Conservation (phyloP, 2,329 filamentous ascomycete species). For the Camillea tinctor region DNA sequence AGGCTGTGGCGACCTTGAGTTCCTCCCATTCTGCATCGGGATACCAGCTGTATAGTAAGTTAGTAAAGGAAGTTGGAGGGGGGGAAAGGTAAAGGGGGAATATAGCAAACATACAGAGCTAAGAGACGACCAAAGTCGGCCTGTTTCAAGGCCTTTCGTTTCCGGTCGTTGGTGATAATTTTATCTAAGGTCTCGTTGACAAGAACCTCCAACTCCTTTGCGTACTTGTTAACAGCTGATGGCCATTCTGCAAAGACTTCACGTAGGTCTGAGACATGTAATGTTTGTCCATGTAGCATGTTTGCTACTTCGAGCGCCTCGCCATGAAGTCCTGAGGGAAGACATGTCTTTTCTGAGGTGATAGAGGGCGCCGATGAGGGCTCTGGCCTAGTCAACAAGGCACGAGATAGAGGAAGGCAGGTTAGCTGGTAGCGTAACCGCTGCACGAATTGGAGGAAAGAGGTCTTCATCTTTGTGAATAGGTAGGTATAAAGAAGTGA, state of each 20-base stretch:
- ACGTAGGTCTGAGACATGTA: constrained; percentile 26
- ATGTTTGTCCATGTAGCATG: constrained; percentile 21
- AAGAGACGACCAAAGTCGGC: constrained; percentile 34
- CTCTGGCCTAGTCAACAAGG: background rate
- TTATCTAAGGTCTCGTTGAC: constrained; percentile 24
- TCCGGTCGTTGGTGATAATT: constrained; percentile 28
- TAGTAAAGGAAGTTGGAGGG: constrained; percentile 3
- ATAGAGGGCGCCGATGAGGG: background rate
- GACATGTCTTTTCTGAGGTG: constrained; percentile 1
- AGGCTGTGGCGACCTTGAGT: constrained; percentile 31
- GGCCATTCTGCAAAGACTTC: constrained; percentile 27
- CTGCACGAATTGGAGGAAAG: constrained; percentile 13
- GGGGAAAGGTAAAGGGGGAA: background rate
- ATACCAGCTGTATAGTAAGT: constrained; percentile 28
- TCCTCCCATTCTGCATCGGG: constrained; percentile 34
- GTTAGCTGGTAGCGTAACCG: constrained; percentile 15
- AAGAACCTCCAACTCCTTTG: constrained; percentile 19
- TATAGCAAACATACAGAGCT: constrained; percentile 23
- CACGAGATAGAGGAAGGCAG: constrained; percentile 3
- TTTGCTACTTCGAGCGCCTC: constrained; percentile 22
- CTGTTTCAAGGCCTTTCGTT: constrained; percentile 33
- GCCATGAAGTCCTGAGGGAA: constrained; percentile 16
- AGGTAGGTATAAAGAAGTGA: background rate
- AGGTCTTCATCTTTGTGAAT: background rate
- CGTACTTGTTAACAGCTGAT: constrained; percentile 22